phyloP scores from a whole-genome alignment of 2,329 filamentous ascomycete species.

The Alternaria viburni region DNA sequence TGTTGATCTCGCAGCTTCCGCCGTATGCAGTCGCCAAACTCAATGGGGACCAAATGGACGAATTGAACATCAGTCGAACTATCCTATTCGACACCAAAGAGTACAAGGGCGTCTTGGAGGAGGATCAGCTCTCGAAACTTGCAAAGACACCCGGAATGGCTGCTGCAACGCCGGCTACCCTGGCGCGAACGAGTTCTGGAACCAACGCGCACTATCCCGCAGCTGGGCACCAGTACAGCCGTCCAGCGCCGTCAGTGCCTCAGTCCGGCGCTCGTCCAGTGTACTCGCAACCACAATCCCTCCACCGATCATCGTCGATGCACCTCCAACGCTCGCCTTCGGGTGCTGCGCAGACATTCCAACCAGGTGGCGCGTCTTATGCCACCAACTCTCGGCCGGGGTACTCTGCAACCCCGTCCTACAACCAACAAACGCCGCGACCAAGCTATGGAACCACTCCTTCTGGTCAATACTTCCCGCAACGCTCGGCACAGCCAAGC shows the following conservation, averaged over 20 bases:
- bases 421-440: conserved; percentile 42
- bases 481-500: conserved; percentile 36
- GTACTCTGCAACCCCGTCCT: conserved; percentile 37
- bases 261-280: conserved; percentile 37
- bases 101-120: conserved; percentile 81
- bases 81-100: conserved; percentile 75
- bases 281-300: conserved; percentile 45
- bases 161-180: conserved; percentile 34
- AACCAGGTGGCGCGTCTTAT: conserved; percentile 37
- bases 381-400: conserved; percentile 32
- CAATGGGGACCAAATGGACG: conserved; percentile 83
- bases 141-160: conserved; percentile 49
- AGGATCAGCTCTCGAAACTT: conserved; percentile 67
- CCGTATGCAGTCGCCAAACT: conserved; percentile 87
- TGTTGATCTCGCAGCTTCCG: conserved; percentile 77
- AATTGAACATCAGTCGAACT: conserved; percentile 80
- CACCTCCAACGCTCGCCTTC: conserved; percentile 46
- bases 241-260: conserved; percentile 34
- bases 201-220: conserved; percentile 39
- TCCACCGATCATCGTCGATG: conserved; percentile 45
- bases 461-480: conserved; percentile 39
- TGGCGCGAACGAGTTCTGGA: conserved; percentile 35
- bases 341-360: conserved; percentile 36
- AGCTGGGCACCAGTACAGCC: conserved; percentile 39
- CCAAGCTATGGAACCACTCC: conserved; percentile 32